Evolutionary conservation across 495 filamentous ascomycete genomes (phyloP).

Genomic region (Hypoxylon crocopeplum): DNA sequence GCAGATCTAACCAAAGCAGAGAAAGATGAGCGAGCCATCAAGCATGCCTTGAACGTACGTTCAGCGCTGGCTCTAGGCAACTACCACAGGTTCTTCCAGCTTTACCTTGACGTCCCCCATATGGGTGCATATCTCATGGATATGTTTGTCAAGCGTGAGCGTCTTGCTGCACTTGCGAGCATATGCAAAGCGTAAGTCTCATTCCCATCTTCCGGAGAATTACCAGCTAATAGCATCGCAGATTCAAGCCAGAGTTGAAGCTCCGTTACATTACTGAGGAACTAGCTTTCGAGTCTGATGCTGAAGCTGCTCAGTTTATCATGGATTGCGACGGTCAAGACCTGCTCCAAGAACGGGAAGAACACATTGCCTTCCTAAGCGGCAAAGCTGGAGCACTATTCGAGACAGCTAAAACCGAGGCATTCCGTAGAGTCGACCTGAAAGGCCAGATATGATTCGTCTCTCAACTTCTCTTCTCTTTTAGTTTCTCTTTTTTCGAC

Average conservation of each 20-base stretch:
- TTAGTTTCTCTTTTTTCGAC: slow-evolving; percentile 19
- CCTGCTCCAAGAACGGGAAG: slow-evolving; percentile 79
- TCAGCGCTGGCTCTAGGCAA: slow-evolving; percentile 92
- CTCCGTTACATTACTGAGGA: slow-evolving; percentile 94
- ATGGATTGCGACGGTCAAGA: slow-evolving; percentile 75
- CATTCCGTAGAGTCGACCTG: slow-evolving; percentile 89
- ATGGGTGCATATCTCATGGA: slow-evolving; percentile 99
- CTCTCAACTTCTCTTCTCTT: slow-evolving; percentile 24
- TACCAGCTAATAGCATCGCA: slow-evolving; percentile 53
- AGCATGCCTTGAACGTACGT: slow-evolving; percentile 90
- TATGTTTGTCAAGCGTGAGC: slow-evolving; percentile 95
- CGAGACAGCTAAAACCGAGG: slow-evolving; percentile 70
- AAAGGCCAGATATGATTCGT: slow-evolving; percentile 87
- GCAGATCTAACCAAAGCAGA: slow-evolving; percentile 98
- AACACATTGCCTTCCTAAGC: slow-evolving; percentile 75
- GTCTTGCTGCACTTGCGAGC: slow-evolving; percentile 83
- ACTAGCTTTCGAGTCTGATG: slow-evolving; percentile 91
- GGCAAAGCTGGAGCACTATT: slow-evolving; percentile 76
- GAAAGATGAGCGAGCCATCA: slow-evolving; percentile 80
- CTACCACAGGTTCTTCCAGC: slow-evolving; percentile 94
- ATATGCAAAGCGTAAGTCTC: slow-evolving; percentile 91
- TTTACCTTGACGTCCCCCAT: slow-evolving; percentile 92
- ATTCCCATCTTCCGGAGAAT: background rate
- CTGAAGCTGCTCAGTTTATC: slow-evolving; percentile 88
- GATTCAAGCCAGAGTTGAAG: slow-evolving; percentile 88